These are phyloP conservation scores for Apiotrichum mycotoxinovorans DNA, from an alignment of 1,284 basidiomycete species.

Conservation along the genomic window DNA sequence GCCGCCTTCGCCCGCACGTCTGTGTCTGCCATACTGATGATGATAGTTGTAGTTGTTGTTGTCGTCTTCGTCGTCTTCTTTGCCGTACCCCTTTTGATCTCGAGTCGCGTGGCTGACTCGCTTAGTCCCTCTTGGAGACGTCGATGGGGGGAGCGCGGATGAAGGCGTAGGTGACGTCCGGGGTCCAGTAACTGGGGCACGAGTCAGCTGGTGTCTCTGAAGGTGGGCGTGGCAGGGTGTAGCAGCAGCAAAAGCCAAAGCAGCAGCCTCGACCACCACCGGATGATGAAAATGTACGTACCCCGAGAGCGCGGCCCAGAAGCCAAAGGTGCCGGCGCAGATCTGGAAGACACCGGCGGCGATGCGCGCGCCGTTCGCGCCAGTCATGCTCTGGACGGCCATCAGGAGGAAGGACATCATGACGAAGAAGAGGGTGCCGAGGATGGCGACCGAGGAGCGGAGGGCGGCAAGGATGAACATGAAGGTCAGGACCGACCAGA, in stretches of 20 bases:
- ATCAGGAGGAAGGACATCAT: slow-evolving; percentile 9
- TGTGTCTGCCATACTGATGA: no score
- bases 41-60: no score
- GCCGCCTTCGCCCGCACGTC: no score
- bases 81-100: no score
- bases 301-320: slow-evolving; percentile 19
- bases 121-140: slow-evolving; percentile 4
- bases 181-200: slow-evolving; percentile 14
- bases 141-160: slow-evolving; percentile 8
- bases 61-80: no score
- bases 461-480: slow-evolving; percentile 18
- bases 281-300: background rate
- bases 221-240: no score
- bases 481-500: slow-evolving; percentile 18
- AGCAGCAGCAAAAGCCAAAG: no score
- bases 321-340: slow-evolving; percentile 11
- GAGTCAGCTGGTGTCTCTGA: background rate
- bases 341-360: slow-evolving; percentile 14
- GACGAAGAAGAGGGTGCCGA: slow-evolving; percentile 15
- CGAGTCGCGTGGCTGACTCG: no score
- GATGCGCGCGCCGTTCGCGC: background rate
- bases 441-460: slow-evolving; percentile 20
- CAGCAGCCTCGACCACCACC: no score
- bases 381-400: slow-evolving; percentile 6
- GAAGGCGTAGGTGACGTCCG: slow-evolving; percentile 16